phyloP scores from a whole-genome alignment of 768 basidiomycete species.

The Suillus sp. region DNA sequence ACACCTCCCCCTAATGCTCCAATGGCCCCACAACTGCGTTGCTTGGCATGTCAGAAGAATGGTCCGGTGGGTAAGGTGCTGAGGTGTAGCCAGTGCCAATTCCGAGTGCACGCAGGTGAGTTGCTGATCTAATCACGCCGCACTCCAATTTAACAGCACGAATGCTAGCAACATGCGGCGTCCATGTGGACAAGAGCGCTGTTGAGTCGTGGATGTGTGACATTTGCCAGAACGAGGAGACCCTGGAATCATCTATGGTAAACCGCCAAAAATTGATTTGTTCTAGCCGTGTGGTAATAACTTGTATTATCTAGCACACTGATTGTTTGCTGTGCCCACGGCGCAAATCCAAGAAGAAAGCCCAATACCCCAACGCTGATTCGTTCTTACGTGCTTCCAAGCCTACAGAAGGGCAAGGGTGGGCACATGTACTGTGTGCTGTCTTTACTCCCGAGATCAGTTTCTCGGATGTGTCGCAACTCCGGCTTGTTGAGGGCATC shows the following conservation, averaged over 20 bases:
- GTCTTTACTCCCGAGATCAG: slow-evolving; percentile 84
- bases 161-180: slow-evolving; percentile 64
- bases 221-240: slow-evolving; percentile 82
- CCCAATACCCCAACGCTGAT: slow-evolving; percentile 52
- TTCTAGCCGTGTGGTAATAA: slow-evolving; percentile 9
- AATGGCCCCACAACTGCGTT: slow-evolving; percentile 64
- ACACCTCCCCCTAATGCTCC: slow-evolving; percentile 64
- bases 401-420: slow-evolving; percentile 90
- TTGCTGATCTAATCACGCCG: not conserved
- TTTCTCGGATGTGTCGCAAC: slow-evolving; percentile 71
- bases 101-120: slow-evolving; percentile 78
- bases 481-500: slow-evolving; percentile 86
- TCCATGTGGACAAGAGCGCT: slow-evolving; percentile 59
- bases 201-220: slow-evolving; percentile 86
- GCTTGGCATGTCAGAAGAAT: slow-evolving; percentile 71
- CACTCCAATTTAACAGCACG: slow-evolving; percentile 14
- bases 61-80: slow-evolving; percentile 79
- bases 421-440: slow-evolving; percentile 90
- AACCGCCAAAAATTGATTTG: not conserved
- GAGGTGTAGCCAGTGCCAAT: slow-evolving; percentile 78
- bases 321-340: slow-evolving; percentile 86
- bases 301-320: slow-evolving; percentile 53
- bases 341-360: slow-evolving; percentile 37
- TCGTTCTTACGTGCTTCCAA: slow-evolving; percentile 78
- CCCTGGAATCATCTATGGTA: slow-evolving; percentile 81